phyloP scores from a whole-genome alignment of 306 rosid species.

The Elaeagnus macrophylla region DNA sequence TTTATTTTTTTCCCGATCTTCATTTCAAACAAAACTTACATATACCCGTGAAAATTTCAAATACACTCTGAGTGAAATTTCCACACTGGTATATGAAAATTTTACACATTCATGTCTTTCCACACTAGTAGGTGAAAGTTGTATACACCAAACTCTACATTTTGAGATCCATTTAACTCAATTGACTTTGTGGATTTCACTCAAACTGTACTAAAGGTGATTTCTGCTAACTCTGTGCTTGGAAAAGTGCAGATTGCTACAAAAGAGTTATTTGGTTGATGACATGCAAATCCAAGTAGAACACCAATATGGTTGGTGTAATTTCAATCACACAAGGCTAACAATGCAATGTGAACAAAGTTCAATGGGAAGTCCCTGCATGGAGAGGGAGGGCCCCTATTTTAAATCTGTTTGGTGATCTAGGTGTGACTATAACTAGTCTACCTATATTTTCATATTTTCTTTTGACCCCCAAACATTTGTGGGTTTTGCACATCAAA shows the following conservation, averaged over 20 bases:
- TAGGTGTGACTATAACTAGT: slow-evolving; percentile 41
- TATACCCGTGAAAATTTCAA: no score
- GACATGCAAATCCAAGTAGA: slow-evolving; percentile 24
- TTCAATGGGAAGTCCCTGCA: slow-evolving; percentile 34
- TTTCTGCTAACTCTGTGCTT: neutral
- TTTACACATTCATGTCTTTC: no score
- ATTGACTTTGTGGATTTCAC: no score
- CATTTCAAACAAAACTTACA: no score
- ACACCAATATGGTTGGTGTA: slow-evolving; percentile 18
- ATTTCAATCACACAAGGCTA: slow-evolving; percentile 12
- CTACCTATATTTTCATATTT: slow-evolving; percentile 11
- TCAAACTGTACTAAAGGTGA: no score
- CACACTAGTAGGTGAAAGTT: no score
- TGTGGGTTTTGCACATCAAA: slow-evolving; percentile 46
- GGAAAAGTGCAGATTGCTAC: slow-evolving; percentile 29
- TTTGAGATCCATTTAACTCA: no score
- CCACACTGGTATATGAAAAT: no score
- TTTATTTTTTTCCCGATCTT: no score
- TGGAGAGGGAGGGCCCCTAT: slow-evolving; percentile 60
- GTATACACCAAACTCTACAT: no score
- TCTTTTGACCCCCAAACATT: slow-evolving; percentile 45
- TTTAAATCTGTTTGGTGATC: slow-evolving; percentile 26
- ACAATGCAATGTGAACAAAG: slow-evolving; percentile 26
- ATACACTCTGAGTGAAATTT: no score
- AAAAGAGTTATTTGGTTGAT: slow-evolving; percentile 18